A percentile compares a stretch with the other conserved stretches of the same genome.
Evolutionary conservation across 2,329 filamentous ascomycete species (phyloP).

Genomic region (Aspergillus fischeri): DNA sequence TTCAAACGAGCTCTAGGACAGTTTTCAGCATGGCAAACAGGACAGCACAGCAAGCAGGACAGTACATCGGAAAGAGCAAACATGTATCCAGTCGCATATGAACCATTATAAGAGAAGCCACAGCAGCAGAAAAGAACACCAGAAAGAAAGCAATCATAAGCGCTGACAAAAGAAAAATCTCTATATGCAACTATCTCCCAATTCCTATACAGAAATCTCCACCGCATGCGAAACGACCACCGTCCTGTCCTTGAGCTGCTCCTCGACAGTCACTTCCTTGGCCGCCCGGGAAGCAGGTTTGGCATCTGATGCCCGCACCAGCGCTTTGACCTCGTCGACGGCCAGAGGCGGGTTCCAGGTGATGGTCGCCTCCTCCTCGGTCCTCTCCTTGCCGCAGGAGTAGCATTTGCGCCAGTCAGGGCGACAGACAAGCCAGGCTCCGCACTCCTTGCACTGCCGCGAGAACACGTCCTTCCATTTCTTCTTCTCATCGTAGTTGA

Average conservation of each 20-base stretch:
- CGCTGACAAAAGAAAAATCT: neutral
- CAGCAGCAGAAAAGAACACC: neutral
- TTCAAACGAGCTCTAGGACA: too few species aligned
- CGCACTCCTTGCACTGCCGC: neutral
- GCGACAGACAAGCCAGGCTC: neutral
- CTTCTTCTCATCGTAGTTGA: neutral
- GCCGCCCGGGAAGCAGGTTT: neutral
- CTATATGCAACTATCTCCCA: too few species aligned
- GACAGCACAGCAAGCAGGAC: too few species aligned
- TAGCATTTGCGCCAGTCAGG: neutral
- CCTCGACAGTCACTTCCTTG: neutral
- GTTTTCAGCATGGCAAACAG: too few species aligned
- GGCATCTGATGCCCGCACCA: neutral
- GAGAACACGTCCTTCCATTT: neutral
- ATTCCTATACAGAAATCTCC: too few species aligned
- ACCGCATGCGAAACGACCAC: too few species aligned
- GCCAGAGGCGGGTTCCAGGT: neutral
- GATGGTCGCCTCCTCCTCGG: neutral
- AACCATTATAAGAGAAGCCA: neutral
- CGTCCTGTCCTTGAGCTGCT: neutral
- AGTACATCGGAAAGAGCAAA: neutral
- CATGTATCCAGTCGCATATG: neutral
- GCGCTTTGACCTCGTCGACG: neutral
- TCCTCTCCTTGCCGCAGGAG: neutral
- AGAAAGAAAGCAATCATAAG: neutral